Evolutionary conservation across 306 rosid species (phyloP).

Genomic region (Malus fusca): DNA sequence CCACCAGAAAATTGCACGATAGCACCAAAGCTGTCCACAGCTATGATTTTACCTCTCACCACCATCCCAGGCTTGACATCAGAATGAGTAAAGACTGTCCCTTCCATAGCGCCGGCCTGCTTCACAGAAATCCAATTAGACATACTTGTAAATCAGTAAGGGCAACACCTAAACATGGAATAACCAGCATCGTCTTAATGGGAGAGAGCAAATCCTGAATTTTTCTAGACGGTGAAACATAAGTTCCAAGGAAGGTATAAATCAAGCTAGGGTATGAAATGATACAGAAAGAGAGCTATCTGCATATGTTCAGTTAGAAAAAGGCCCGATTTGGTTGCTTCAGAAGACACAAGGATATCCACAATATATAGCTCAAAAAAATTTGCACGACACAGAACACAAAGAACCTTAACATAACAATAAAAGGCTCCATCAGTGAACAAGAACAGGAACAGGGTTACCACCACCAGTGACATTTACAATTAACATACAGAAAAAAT

Average conservation of each 20-base stretch:
- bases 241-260: background rate
- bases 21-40: conserved; percentile 84
- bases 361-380: background rate
- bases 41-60: conserved; percentile 64
- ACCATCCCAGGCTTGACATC: conserved; percentile 95
- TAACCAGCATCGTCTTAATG: background rate
- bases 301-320: background rate
- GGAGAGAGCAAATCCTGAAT: background rate
- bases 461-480: background rate
- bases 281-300: background rate
- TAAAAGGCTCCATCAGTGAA: background rate
- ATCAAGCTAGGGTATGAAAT: background rate
- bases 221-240: background rate
- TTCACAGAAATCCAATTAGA: conserved; percentile 5
- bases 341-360: no score
- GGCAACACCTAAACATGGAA: background rate
- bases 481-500: background rate
- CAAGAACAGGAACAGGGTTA: background rate
- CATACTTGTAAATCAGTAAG: background rate
- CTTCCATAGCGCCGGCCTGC: conserved; percentile 88
- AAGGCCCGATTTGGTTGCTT: background rate
- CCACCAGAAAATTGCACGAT: conserved; percentile 97
- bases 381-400: background rate
- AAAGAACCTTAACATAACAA: background rate
- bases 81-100: conserved; percentile 73